Evolutionary conservation across 1,284 basidiomycete genomes (phyloP), one percentile per base, ranked within the genome.

Genomic region (Apiotrichum mycotoxinovorans): DNA sequence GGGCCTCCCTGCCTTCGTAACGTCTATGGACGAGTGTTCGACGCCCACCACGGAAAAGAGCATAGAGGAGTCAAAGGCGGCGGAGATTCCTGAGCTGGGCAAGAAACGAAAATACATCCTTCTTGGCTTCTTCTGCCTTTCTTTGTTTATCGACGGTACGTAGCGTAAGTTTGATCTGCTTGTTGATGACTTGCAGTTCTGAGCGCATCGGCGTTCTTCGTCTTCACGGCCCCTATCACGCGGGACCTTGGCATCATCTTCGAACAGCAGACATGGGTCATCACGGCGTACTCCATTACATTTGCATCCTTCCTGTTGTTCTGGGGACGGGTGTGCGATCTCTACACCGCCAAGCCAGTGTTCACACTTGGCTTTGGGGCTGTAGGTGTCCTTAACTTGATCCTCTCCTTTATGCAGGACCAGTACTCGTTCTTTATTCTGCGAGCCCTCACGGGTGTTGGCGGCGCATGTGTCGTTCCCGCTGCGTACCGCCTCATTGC

Each of bases 371-470:
- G 69, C 25, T 71, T 73, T 53, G 34, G 64, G 12, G 54, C 40
- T 1, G 54, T 76, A 27, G 73, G 70, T 3, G 43, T 70, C 10
- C 52, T 68, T 52, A 66, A 60, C 51, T 57, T 74, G 10, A 56
- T 73, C 52, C 64, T 72, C 38, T 71, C 70, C 11, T 71, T 75
- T 56, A 51, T 71, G 12, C 38, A 63, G 10, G 63, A 74, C 51
- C 63, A 65, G 52, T 70, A 70, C 51, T 55, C 66, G 20, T 72
- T 71, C 56, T 70, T 73, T 55, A 47, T 75, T 42, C 51, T 76
- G 7, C 63, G 73, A 11, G 71, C 68, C 0, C 38, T 74, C 8
- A 54, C 63, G 11, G 74, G 72, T 27, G 58, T 75, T 12, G 64
- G 67, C 2, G 72, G 67, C 25, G 62, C 69, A 1, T 57, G 61